phyloP scores from a whole-genome alignment of 345 rosid species.

The Trapa bicornis region DNA sequence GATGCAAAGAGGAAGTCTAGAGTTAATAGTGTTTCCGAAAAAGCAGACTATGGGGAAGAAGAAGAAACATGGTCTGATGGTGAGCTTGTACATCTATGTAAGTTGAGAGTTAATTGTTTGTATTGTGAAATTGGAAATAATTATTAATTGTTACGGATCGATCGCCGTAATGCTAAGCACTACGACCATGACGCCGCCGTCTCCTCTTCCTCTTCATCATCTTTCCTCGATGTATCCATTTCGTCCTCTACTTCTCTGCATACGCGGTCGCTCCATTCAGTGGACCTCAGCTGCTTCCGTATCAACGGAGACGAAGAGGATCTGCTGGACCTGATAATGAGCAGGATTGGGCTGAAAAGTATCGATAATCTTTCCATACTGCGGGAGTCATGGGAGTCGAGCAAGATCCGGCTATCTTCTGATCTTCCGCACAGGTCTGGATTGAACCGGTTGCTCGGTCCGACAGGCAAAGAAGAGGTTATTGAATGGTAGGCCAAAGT shows the following conservation, averaged over 20 bases:
- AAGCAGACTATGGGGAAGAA: conserved; percentile 46
- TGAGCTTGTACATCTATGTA: conserved; percentile 12
- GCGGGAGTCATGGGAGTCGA: conserved; percentile 46
- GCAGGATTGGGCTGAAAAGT: conserved; percentile 48
- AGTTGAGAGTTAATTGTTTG: too few species aligned
- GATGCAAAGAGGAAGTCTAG: conserved; percentile 45
- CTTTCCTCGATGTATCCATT: not conserved
- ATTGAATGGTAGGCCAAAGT: too few species aligned
- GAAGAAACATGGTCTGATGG: conserved; percentile 20
- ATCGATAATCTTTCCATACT: conserved; percentile 74
- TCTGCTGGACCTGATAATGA: conserved; percentile 41
- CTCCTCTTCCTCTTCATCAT: conserved; percentile 30
- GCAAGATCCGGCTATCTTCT: conserved; percentile 46
- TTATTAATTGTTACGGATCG: conserved; percentile 16
- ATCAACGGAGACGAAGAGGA: conserved; percentile 59
- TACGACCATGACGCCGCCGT: conserved; percentile 49
- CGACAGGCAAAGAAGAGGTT: conserved; percentile 13
- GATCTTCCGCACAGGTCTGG: conserved; percentile 36
- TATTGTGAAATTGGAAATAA: too few species aligned
- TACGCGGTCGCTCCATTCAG: conserved; percentile 53
- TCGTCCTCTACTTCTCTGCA: conserved; percentile 14
- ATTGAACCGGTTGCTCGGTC: conserved; percentile 24
- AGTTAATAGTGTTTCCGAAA: conserved; percentile 33
- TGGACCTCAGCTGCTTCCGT: conserved; percentile 60
- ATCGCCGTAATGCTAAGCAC: conserved; percentile 61